phyloP scores from a whole-genome alignment of 2,329 filamentous ascomycete genomes.

The Ceratocystis variospora region DNA sequence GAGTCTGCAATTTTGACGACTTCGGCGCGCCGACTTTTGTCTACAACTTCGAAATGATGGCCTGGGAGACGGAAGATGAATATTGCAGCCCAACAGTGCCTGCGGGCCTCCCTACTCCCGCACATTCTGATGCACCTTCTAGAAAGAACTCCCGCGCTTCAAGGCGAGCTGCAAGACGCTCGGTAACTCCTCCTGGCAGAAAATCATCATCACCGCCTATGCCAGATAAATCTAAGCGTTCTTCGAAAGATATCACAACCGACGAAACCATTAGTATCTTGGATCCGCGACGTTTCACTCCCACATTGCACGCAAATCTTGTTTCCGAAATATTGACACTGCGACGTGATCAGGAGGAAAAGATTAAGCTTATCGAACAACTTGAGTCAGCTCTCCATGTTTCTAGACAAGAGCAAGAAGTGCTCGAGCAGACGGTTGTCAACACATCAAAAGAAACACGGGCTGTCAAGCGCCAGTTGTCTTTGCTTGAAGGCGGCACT shows the following conservation, averaged over 20 bases:
- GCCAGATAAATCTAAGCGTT: slow-evolving; percentile 34
- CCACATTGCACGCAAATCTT: slow-evolving; percentile 82
- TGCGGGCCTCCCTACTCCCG: slow-evolving; percentile 52
- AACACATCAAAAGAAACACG: slow-evolving; percentile 61
- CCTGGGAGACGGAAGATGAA: slow-evolving; percentile 52
- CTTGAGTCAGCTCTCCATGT: slow-evolving; percentile 63
- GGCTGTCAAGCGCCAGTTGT: slow-evolving; percentile 70
- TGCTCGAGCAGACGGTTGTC: slow-evolving; percentile 47
- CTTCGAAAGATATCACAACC: slow-evolving; percentile 43
- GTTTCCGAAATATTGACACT: slow-evolving; percentile 87
- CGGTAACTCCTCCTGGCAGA: slow-evolving; percentile 46
- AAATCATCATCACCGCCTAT: slow-evolving; percentile 44
- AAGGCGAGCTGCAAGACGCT: slow-evolving; percentile 46
- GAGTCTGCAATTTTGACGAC: background rate
- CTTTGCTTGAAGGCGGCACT: slow-evolving; percentile 75
- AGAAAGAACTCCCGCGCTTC: slow-evolving; percentile 55
- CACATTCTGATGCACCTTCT: slow-evolving; percentile 22
- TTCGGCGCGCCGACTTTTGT: background rate
- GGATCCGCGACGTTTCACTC: slow-evolving; percentile 86
- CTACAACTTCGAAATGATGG: slow-evolving; percentile 31
- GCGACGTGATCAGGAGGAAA: slow-evolving; percentile 80
- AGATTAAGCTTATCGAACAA: slow-evolving; percentile 71
- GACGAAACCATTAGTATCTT: slow-evolving; percentile 62
- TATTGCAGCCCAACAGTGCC: slow-evolving; percentile 39
- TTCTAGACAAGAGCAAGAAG: slow-evolving; percentile 60